Evolutionary conservation across 2,329 filamentous ascomycete genomes (phyloP).

Genomic region (Phyllosticta ampelicida): DNA sequence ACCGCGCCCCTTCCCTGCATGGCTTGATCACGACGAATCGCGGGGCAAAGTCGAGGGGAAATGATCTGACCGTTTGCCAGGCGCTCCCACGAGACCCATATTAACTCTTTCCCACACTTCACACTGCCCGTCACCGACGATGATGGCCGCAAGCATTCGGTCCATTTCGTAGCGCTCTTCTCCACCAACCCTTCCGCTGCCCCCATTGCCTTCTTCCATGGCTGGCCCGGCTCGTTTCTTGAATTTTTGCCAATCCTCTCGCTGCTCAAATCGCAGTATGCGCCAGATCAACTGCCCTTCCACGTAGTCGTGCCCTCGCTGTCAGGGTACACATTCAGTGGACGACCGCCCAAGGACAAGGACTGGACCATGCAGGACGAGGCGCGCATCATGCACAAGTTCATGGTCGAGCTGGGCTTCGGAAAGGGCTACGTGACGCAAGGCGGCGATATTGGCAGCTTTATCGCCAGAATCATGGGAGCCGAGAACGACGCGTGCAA

Average conservation of each 20-base stretch:
- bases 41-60: background rate
- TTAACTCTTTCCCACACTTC: slow-evolving; percentile 45
- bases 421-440: slow-evolving; percentile 43
- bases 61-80: background rate
- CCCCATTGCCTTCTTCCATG: slow-evolving; percentile 45
- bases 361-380: slow-evolving; percentile 33
- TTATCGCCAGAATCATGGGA: slow-evolving; percentile 32
- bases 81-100: slow-evolving; percentile 24
- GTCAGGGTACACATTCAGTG: slow-evolving; percentile 45
- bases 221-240: slow-evolving; percentile 46
- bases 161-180: slow-evolving; percentile 48
- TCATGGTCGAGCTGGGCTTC: slow-evolving; percentile 48
- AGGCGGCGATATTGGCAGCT: slow-evolving; percentile 47
- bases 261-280: slow-evolving; percentile 38
- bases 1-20: background rate
- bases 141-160: slow-evolving; percentile 25
- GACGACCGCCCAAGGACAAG: slow-evolving; percentile 34
- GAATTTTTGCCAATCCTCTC: slow-evolving; percentile 47
- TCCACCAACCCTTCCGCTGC: slow-evolving; percentile 42
- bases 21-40: background rate
- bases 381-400: slow-evolving; percentile 37
- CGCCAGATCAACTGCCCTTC: slow-evolving; percentile 41
- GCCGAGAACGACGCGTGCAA: slow-evolving; percentile 37
- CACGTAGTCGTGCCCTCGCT: slow-evolving; percentile 48
- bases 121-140: slow-evolving; percentile 33